Base-by-base conservation (phyloP, 2,329 filamentous ascomycete species). In the Epichloe coenophiala region DNA sequence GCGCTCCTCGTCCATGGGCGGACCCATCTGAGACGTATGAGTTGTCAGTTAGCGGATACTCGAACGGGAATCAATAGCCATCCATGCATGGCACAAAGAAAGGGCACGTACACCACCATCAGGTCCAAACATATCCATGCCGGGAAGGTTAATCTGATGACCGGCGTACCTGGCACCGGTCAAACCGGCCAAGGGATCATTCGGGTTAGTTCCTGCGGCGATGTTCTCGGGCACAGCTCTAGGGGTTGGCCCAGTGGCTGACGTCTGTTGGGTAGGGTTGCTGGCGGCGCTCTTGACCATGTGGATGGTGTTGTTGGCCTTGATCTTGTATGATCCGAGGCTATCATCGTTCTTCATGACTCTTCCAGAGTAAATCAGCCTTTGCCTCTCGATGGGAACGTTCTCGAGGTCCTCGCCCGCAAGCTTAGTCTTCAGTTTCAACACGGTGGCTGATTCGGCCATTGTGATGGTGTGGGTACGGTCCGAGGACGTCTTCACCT, bases 321-420 rank as follows among this genome's bases (percentile, higher is more conserved):
- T 96, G 68, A 98, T 90, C 75, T 96, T 97, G 73, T 94, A 94
- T 51, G 81, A 80, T 56, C 77, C 81, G 42, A 98, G 72, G 0
- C 86, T 83, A 60, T 98, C 91, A 53, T 85, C 81, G 66, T 98
- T 93, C 74, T 97, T 98, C 72, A 98, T 81, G 54, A 98, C 91
- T 54, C 91, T 84, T 49, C 93, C 93, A 5, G 91, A 96, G 74
- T 97, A 98, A 71, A 98, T 98, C 56, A 98, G 76, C 54, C 93
- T 87, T 71, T 97, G 91, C 59, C 89, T 81, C 63, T 95, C 88
- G 49, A 84, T 77, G 36, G 93, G 85, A 51, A 95, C 82, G 66
- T 95, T 84, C 66, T 94, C 91, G 63, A 84, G 88, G 60, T 95
- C 88, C 52, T 81, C 70, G 35, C 79, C 78, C 5, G 90, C 80